Conservation (phyloP, 805 yeast species). For the Brettanomyces custersianus region DNA sequence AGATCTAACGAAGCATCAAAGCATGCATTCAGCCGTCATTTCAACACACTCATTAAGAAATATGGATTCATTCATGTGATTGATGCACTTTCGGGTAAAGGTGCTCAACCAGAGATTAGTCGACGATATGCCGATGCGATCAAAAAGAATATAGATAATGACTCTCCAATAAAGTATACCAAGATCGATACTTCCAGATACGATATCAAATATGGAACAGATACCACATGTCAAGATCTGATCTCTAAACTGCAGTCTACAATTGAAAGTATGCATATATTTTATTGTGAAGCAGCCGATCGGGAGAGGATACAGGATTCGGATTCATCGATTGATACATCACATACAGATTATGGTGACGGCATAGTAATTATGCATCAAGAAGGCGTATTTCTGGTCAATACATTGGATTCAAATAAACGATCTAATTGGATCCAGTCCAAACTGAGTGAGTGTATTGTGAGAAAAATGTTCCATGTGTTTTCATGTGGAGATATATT, state of each 20-base stretch:
- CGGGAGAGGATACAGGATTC: too few relatives aligned
- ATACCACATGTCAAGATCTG: too few relatives aligned
- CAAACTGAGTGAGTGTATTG: constrained; percentile 38
- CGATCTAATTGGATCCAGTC: constrained; percentile 42
- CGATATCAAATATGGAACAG: too few relatives aligned
- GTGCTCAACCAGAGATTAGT: constrained; percentile 38
- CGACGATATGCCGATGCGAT: constrained; percentile 25
- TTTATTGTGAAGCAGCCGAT: constrained; percentile 27
- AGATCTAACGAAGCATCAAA: constrained; percentile 46
- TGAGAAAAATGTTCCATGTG: constrained; percentile 34
- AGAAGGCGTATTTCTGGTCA: constrained; percentile 38
- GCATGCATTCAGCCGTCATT: constrained; percentile 42
- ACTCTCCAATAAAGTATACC: constrained; percentile 17
- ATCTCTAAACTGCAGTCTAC: too few relatives aligned
- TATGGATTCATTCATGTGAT: constrained; percentile 42
- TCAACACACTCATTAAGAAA: constrained; percentile 36
- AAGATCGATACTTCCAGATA: too few relatives aligned
- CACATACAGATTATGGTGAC: too few relatives aligned
- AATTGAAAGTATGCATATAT: constrained; percentile 37
- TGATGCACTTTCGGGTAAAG: constrained; percentile 35
- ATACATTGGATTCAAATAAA: constrained; percentile 39
- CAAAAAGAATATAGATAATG: constrained; percentile 4
- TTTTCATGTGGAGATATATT: constrained; percentile 24
- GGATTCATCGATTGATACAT: too few relatives aligned
- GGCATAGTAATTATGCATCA: background rate